These are phyloP conservation scores for Boletus sp. DNA, from an alignment of 768 basidiomycete species.

Conservation along the genomic window DNA sequence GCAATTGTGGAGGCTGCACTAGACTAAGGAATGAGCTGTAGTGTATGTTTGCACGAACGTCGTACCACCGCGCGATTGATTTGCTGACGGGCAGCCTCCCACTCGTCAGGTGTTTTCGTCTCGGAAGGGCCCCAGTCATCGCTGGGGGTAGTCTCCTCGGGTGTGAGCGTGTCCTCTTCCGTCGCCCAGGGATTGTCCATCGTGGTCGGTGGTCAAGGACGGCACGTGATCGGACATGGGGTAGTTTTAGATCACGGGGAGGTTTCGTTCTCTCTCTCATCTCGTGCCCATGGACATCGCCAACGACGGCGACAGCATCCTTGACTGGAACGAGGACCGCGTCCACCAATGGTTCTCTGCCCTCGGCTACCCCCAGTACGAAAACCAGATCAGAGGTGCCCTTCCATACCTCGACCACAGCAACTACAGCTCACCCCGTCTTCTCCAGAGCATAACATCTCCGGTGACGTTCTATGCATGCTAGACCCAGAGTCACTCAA, in stretches of 20 bases:
- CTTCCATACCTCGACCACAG: not conserved
- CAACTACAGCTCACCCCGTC: constrained; percentile 4
- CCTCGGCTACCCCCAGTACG: constrained; percentile 85
- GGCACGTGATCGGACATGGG: constrained; percentile 18
- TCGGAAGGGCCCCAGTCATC: too few relatives aligned
- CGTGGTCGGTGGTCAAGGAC: not conserved
- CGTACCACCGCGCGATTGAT: constrained; percentile 66
- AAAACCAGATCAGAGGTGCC: constrained; percentile 73
- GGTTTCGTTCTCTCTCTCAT: constrained; percentile 9
- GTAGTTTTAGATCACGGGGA: not conserved
- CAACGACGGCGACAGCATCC: constrained; percentile 34
- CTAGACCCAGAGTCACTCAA: constrained; percentile 84
- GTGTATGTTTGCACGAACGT: constrained; percentile 11
- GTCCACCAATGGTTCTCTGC: constrained; percentile 77
- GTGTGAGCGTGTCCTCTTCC: too few relatives aligned
- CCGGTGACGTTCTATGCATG: constrained; percentile 84
- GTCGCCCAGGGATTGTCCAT: constrained; percentile 83
- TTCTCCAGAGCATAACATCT: constrained; percentile 79
- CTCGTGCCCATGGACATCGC: constrained; percentile 24
- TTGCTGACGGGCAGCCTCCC: constrained; percentile 56
- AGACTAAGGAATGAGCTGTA: constrained; percentile 17
- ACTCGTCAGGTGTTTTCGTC: constrained; percentile 42
- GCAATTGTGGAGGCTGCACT: constrained; percentile 55
- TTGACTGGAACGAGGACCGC: constrained; percentile 73
- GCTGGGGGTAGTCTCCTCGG: too few relatives aligned